phyloP scores from a whole-genome alignment of 1,284 basidiomycete species.

The Sparassis latifolia region DNA sequence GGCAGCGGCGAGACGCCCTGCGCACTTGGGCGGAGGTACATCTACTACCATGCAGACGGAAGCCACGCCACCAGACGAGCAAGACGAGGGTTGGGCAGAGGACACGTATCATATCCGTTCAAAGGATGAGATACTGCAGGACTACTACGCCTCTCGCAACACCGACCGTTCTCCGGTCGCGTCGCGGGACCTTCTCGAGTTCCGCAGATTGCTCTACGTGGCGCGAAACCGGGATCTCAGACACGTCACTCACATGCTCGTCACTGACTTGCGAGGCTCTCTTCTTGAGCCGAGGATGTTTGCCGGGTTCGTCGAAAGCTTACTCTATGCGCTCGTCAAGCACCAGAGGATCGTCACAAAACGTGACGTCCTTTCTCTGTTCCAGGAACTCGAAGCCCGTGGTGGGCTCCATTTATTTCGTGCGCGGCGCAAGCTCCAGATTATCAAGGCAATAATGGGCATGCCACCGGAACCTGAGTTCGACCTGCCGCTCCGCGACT shows the following conservation, averaged over 20 bases:
- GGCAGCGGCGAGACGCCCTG: too few relatives aligned
- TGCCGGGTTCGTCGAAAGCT: neutral
- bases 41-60: neutral
- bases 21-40: too few relatives aligned
- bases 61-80: neutral
- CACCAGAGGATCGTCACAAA: neutral
- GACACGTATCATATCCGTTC: too few relatives aligned
- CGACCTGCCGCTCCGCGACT: neutral
- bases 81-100: neutral
- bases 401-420: neutral
- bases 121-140: too few relatives aligned
- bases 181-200: neutral
- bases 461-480: neutral
- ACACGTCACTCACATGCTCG: neutral
- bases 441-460: neutral
- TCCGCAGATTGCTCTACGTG: neutral
- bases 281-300: neutral
- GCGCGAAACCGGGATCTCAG: neutral
- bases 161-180: neutral
- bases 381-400: neutral
- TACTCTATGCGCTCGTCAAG: neutral
- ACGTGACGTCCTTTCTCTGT: neutral
- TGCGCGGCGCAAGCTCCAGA: neutral
- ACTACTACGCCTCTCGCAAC: neutral
- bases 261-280: neutral